phyloP scores from a whole-genome alignment of 257 asterid species.

The Prunella vulgaris region DNA sequence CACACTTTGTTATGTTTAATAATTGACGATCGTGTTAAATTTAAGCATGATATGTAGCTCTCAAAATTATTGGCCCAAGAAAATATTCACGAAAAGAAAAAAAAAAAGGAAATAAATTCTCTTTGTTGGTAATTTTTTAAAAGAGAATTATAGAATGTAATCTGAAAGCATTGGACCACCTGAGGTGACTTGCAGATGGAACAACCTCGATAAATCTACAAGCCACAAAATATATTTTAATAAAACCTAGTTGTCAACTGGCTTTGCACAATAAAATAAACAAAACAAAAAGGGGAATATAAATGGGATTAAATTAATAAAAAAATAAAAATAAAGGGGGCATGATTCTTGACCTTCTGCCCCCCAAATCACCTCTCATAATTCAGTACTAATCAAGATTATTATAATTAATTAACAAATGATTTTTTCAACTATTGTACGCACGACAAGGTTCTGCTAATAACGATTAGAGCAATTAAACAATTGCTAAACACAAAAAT shows the following conservation, averaged over 20 bases:
- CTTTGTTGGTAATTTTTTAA: background rate
- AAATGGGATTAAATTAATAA: background rate
- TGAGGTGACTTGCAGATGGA: conserved; percentile 26
- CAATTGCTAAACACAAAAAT: conserved; percentile 22
- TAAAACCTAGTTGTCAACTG: conserved; percentile 25
- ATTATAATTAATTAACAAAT: background rate
- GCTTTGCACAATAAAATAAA: conserved; percentile 25
- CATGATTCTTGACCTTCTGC: conserved; percentile 33
- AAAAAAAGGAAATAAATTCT: background rate
- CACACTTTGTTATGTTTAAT: background rate
- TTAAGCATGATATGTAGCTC: background rate
- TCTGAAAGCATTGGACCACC: conserved; percentile 34
- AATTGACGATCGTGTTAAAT: background rate
- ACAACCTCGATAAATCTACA: conserved; percentile 11
- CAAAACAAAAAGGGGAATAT: background rate
- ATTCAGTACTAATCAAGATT: conserved; percentile 1
- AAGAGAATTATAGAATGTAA: conserved; percentile 14
- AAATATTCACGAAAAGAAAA: background rate
- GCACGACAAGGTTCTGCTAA: too few species aligned
- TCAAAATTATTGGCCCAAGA: background rate
- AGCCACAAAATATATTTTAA: background rate
- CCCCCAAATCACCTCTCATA: conserved; percentile 23
- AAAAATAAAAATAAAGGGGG: background rate
- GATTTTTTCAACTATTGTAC: too few species aligned
- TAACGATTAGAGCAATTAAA: background rate